These are phyloP conservation scores for Tylopilus vinaceipallidus DNA, from an alignment of 768 basidiomycete genomes.

Conservation along the genomic window DNA sequence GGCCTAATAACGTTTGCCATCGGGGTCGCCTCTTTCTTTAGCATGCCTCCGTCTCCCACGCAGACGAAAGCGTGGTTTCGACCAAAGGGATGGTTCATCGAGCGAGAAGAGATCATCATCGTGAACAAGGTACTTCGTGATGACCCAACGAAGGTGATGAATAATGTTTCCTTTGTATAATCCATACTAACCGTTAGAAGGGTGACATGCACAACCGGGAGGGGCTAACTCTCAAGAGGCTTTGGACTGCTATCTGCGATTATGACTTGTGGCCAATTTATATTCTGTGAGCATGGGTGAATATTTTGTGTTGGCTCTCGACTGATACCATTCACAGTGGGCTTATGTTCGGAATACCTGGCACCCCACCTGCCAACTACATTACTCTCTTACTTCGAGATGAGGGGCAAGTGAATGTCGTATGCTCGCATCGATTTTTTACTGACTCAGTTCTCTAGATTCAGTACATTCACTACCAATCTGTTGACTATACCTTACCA, in stretches of 20 bases:
- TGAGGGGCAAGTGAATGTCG: conserved; percentile 14
- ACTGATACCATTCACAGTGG: conserved; percentile 33
- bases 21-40: conserved; percentile 52
- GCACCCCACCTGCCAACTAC: conserved; percentile 48
- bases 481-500: conserved; percentile 58
- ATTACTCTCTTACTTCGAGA: conserved; percentile 62
- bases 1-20: conserved; percentile 47
- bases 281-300: conserved; percentile 34
- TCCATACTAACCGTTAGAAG: neutral
- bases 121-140: conserved; percentile 61
- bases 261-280: conserved; percentile 70
- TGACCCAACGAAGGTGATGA: conserved; percentile 56
- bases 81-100: conserved; percentile 64
- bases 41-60: too few relatives aligned
- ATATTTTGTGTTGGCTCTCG: neutral
- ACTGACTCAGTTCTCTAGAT: conserved; percentile 34
- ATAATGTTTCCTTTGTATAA: neutral
- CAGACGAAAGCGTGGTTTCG: too few relatives aligned
- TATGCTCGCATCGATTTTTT: neutral
- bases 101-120: conserved; percentile 60
- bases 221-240: conserved; percentile 45
- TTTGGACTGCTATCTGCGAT: conserved; percentile 57
- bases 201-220: conserved; percentile 70
- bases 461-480: conserved; percentile 58
- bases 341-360: conserved; percentile 52